phyloP scores from a whole-genome alignment of 106 monocot species.

The Apostasia ramifera region DNA sequence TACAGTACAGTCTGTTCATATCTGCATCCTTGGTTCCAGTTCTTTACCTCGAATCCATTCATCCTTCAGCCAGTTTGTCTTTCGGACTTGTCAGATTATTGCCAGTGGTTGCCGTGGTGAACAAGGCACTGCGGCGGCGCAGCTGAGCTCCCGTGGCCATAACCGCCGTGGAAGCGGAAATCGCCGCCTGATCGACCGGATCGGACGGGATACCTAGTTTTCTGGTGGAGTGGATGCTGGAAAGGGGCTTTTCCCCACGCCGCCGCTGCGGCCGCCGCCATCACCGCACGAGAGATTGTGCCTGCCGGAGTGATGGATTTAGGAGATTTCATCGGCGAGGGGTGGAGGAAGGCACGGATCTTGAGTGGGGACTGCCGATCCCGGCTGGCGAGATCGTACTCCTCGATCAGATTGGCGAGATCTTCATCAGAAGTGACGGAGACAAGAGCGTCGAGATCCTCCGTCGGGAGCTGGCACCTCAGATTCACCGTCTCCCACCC shows the following conservation, averaged over 20 bases:
- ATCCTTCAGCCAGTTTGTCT: neutral
- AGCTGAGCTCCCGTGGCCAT: neutral
- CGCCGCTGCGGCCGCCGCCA: neutral
- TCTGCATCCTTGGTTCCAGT: neutral
- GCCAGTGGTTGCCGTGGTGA: conserved; percentile 31
- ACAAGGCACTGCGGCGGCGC: conserved; percentile 19
- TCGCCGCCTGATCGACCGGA: neutral
- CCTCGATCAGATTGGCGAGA: conserved; percentile 67
- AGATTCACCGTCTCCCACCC: conserved; percentile 34
- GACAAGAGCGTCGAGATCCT: conserved; percentile 75
- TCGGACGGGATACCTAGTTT: neutral
- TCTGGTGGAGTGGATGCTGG: neutral
- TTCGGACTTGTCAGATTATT: conserved; percentile 2
- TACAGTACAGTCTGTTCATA: no score
- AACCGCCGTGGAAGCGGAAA: conserved; percentile 7
- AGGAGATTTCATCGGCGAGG: conserved; percentile 3
- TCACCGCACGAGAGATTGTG: neutral
- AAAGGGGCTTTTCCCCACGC: neutral
- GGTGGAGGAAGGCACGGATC: conserved; percentile 70
- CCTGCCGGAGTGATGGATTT: conserved; percentile 2
- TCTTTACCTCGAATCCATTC: neutral
- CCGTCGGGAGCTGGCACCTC: conserved; percentile 75
- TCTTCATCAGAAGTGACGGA: conserved; percentile 72
- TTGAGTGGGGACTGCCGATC: conserved; percentile 26
- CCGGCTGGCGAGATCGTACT: conserved; percentile 52